Evolutionary conservation across 257 asterid genomes (phyloP), one percentile per base, ranked within the genome.

Genomic region (Nicotiana paniculata): DNA sequence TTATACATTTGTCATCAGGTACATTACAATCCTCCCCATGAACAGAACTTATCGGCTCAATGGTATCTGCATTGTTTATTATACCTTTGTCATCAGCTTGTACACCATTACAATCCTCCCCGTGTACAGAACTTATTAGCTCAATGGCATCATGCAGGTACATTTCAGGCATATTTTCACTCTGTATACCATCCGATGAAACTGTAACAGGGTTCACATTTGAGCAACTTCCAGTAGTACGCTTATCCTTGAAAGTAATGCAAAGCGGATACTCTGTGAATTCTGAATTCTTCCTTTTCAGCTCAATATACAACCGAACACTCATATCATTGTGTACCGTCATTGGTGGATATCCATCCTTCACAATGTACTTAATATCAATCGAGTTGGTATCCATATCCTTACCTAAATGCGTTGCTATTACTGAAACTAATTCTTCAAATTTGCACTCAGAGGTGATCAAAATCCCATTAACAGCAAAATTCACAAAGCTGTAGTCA

Each of bases 261-360:
- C 58, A 70, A 43, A 69, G 77, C 5, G 77, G 77, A 6, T 37
- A 69, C 32, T 11, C 5, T 69, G 77, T 69, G 32, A 69, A 69
- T 69, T 69, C 77, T 10, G 10, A 24, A 69, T 69, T 37, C 57
- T 37, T 69, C 55, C 33, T 69, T 69, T 69, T 69, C 57, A 69
- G 33, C 48, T 69, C 55, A 39, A 69, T 39, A 69, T 39, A 69
- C 57, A 69, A 17, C 3, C 77, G 16, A 5, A 69, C 77, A 37
- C 77, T 69, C 55, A 69, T 69, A 39, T 69, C 77, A 69, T 16
- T 69, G 55, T 69, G 57, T n/a, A 69, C 9, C 10, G 77, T 69
- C 77, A 69, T 69, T 3, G 77, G 77, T n/a, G 77, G 77, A 69
- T 69, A 69, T 0, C 55, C 77, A 39, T 69, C 77, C 55, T 39